Conservation (phyloP, 495 filamentous ascomycete genomes). For the Tetracladium setigerum region DNA sequence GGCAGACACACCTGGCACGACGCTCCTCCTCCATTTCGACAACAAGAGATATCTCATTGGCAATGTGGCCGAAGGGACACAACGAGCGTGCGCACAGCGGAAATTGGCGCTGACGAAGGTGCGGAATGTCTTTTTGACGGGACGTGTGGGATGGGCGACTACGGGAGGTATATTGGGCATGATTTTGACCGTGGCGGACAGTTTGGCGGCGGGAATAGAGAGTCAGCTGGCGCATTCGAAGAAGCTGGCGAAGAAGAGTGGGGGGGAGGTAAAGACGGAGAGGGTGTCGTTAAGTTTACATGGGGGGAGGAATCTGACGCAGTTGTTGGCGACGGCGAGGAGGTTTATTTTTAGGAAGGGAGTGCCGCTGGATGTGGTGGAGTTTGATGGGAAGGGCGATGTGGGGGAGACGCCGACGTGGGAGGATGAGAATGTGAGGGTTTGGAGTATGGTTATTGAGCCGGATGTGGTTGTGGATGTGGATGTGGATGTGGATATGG, state of each 20-base stretch:
- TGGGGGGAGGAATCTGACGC: conserved; percentile 67
- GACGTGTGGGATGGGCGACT: conserved; percentile 63
- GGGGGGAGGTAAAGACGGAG: conserved; percentile 5
- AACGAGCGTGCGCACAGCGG: conserved; percentile 65
- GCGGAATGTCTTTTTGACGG: conserved; percentile 73
- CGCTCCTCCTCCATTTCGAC: conserved; percentile 68
- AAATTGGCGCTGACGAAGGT: conserved; percentile 52
- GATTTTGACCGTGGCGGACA: conserved; percentile 74
- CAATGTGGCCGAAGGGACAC: conserved; percentile 73
- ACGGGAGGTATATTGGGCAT: conserved; percentile 78
- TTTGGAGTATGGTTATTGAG: conserved; percentile 69
- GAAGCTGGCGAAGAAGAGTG: conserved; percentile 16
- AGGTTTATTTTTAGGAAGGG: conserved; percentile 83
- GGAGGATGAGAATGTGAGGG: conserved; percentile 63
- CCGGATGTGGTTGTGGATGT: conserved; percentile 19
- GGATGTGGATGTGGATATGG: neutral
- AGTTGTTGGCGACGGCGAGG: conserved; percentile 74
- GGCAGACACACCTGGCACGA: conserved; percentile 78
- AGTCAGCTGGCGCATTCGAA: conserved; percentile 22
- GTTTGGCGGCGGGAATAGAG: conserved; percentile 14
- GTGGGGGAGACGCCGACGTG: conserved; percentile 49
- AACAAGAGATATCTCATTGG: conserved; percentile 83
- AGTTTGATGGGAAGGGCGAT: conserved; percentile 37
- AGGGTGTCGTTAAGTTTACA: conserved; percentile 52
- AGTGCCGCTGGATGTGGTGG: conserved; percentile 58